phyloP scores from a whole-genome alignment of 1,139 yeast genomes.

The Hemisphaericaspora xylofermentans region DNA sequence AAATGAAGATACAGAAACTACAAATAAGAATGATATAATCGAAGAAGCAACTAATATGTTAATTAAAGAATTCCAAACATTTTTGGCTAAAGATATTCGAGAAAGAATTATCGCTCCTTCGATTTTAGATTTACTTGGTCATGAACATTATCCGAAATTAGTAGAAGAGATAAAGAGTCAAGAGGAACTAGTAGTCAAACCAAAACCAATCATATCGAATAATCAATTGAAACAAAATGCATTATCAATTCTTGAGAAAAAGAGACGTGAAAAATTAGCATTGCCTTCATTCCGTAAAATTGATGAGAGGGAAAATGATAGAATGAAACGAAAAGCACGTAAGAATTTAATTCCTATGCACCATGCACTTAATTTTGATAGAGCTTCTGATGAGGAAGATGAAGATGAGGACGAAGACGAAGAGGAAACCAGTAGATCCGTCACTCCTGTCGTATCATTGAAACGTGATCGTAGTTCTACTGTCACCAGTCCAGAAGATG shows the following conservation, averaged over 20 bases:
- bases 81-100: conserved; percentile 69
- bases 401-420: conserved; percentile 37
- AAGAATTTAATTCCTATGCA: conserved; percentile 60
- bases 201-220: conserved; percentile 18
- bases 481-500: conserved; percentile 36
- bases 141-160: conserved; percentile 56
- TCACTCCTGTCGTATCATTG: conserved; percentile 35
- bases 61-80: conserved; percentile 61
- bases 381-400: conserved; percentile 49
- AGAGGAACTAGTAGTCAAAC: conserved; percentile 29
- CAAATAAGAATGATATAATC: conserved; percentile 29
- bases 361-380: conserved; percentile 63
- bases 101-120: conserved; percentile 74
- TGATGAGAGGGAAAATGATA: conserved; percentile 15
- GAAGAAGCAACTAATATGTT: conserved; percentile 62
- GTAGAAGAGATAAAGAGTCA: conserved; percentile 45
- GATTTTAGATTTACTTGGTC: conserved; percentile 61
- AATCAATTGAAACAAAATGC: conserved; percentile 25
- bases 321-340: conserved; percentile 18
- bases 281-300: conserved; percentile 54
- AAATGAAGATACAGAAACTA: conserved; percentile 12
- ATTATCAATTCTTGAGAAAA: conserved; percentile 28
- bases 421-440: conserved; percentile 38
- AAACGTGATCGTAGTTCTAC: conserved; percentile 32
- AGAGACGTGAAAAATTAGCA: conserved; percentile 20